Evolutionary conservation across 495 filamentous ascomycete species (phyloP).

Genomic region (Trichocladium antarcticum): DNA sequence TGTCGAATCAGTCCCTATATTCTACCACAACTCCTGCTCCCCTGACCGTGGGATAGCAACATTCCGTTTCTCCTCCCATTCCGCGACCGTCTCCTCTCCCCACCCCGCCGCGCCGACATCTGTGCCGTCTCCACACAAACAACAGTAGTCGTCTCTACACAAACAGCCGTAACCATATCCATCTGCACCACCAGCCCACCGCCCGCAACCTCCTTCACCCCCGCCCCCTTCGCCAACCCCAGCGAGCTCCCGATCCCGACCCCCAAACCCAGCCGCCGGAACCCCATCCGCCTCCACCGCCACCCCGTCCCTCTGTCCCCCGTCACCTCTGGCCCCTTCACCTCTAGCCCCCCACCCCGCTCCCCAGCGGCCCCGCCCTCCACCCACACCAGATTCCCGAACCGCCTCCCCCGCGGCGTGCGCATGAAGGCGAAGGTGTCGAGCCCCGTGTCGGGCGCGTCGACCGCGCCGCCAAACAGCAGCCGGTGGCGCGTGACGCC

Average conservation of each 20-base stretch:
- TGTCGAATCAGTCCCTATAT: too few species aligned
- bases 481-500: conserved; percentile 52
- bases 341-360: conserved; percentile 18
- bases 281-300: not conserved
- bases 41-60: too few species aligned
- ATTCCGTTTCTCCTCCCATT: too few species aligned
- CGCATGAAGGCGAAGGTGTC: conserved; percentile 42
- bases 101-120: not conserved
- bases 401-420: conserved; percentile 28
- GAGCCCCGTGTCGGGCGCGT: conserved; percentile 33
- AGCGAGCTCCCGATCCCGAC: not conserved
- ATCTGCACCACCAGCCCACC: conserved; percentile 29
- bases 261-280: not conserved
- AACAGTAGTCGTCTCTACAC: conserved; percentile 21
- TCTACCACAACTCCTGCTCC: too few species aligned
- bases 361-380: conserved; percentile 19
- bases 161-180: conserved; percentile 35
- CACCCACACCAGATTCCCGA: conserved; percentile 38
- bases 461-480: conserved; percentile 33
- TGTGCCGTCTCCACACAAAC: not conserved
- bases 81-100: not conserved
- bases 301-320: not conserved
- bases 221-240: conserved; percentile 10
- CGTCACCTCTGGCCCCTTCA: conserved; percentile 6
- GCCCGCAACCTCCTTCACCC: conserved; percentile 10